Conservation (phyloP, 2,329 filamentous ascomycete species). For the Fusarium virguliforme region DNA sequence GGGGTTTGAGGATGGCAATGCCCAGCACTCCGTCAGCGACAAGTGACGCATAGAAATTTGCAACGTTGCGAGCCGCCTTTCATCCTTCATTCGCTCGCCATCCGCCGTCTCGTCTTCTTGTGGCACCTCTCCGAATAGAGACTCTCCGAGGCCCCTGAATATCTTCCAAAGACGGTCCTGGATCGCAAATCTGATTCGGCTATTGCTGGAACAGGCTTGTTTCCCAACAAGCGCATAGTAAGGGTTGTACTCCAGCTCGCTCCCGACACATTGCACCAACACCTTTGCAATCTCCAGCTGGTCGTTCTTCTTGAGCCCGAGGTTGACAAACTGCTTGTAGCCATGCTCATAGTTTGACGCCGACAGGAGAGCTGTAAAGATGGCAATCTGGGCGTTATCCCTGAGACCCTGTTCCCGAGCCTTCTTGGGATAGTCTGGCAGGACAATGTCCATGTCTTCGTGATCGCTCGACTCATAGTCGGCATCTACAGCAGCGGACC, state of each 20-base stretch:
- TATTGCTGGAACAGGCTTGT: constrained; percentile 79
- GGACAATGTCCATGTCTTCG: constrained; percentile 64
- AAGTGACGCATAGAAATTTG: constrained; percentile 69
- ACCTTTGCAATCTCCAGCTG: constrained; percentile 90
- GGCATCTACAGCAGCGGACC: constrained; percentile 52
- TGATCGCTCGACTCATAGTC: constrained; percentile 56
- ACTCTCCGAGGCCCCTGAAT: constrained; percentile 89
- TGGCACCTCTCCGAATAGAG: constrained; percentile 75
- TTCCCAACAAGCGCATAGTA: constrained; percentile 92
- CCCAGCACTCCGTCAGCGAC: constrained; percentile 64
- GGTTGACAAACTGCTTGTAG: constrained; percentile 82
- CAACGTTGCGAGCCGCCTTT: constrained; percentile 67
- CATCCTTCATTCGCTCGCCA: constrained; percentile 63
- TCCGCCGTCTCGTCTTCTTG: constrained; percentile 71
- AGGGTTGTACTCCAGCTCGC: constrained; percentile 88
- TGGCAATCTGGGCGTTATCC: constrained; percentile 88
- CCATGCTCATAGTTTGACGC: constrained; percentile 89
- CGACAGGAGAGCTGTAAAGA: constrained; percentile 92
- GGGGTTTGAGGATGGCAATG: constrained; percentile 72
- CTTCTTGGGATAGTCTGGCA: constrained; percentile 80
- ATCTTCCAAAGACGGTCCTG: constrained; percentile 90
- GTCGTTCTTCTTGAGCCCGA: constrained; percentile 88
- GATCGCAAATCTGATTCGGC: constrained; percentile 85
- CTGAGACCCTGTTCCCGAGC: constrained; percentile 88
- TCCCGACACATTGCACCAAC: constrained; percentile 87